Percentiles rank a stretch among this genome's conserved stretches.
Evolutionary conservation across 345 rosid genomes (phyloP).

Genomic region (Stellera chamaejasme): DNA sequence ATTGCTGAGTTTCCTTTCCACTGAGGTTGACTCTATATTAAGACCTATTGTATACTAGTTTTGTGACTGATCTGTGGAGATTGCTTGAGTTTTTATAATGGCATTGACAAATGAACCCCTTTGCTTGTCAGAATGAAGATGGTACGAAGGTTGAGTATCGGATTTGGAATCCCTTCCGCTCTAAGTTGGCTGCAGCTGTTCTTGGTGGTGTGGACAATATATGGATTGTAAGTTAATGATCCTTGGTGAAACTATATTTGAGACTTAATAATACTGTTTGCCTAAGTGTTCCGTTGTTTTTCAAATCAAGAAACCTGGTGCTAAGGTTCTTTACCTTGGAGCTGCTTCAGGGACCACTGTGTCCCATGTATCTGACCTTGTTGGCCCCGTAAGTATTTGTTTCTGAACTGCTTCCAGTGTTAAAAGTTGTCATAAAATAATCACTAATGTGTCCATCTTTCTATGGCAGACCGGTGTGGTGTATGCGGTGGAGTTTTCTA

Average conservation of each 20-base stretch:
- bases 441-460: background rate
- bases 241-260: background rate
- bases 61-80: background rate
- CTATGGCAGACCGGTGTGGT: constrained; percentile 65
- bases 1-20: no score
- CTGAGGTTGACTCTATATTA: background rate
- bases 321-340: constrained; percentile 90
- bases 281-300: background rate
- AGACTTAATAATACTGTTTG: background rate
- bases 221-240: constrained; percentile 58
- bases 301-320: constrained; percentile 76
- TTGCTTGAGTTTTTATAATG: no score
- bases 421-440: background rate
- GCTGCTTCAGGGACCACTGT: constrained; percentile 99
- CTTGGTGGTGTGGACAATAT: constrained; percentile 98
- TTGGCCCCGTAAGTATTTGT: constrained; percentile 73
- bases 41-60: background rate
- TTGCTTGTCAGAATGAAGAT: constrained; percentile 57
- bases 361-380: constrained; percentile 92
- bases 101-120: background rate
- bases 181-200: constrained; percentile 93
- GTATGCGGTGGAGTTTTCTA: constrained; percentile 95
- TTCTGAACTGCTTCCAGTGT: background rate
- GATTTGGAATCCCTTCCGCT: constrained; percentile 96
- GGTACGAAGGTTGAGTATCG: constrained; percentile 90